phyloP scores from a whole-genome alignment of 805 yeast genomes.

The Blastobotrys robertii region DNA sequence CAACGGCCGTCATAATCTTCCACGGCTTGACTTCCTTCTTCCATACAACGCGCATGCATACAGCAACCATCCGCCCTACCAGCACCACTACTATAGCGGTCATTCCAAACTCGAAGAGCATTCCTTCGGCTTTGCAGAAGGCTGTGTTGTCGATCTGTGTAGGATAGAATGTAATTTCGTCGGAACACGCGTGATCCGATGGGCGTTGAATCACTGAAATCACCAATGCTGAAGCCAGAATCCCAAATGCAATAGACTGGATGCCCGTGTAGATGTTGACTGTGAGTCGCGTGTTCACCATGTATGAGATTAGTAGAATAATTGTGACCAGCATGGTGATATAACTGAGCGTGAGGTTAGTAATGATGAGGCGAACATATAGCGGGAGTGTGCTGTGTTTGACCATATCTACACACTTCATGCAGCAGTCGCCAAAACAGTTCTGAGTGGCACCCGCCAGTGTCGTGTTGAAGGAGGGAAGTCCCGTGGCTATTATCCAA shows the following conservation, averaged over 20 bases:
- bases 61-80: neutral
- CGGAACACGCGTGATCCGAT: neutral
- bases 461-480: too few species aligned
- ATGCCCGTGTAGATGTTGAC: slow-evolving; percentile 5
- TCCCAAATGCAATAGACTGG: slow-evolving; percentile 4
- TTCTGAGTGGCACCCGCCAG: too few species aligned
- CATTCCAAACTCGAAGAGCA: slow-evolving; percentile 3
- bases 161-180: neutral
- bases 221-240: slow-evolving; percentile 1
- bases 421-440: too few species aligned
- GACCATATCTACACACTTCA: too few species aligned
- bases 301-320: slow-evolving; percentile 1
- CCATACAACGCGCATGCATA: neutral
- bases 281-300: slow-evolving; percentile 2
- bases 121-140: slow-evolving; percentile 6
- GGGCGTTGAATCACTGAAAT: neutral
- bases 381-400: neutral
- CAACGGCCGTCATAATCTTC: neutral
- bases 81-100: slow-evolving; percentile 1
- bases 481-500: too few species aligned
- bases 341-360: neutral
- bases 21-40: neutral
- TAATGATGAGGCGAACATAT: neutral
- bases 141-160: neutral
- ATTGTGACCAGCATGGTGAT: slow-evolving; percentile 1